Evolutionary conservation across 1,284 basidiomycete genomes (phyloP).

Genomic region (Leccinum griseonigrum): DNA sequence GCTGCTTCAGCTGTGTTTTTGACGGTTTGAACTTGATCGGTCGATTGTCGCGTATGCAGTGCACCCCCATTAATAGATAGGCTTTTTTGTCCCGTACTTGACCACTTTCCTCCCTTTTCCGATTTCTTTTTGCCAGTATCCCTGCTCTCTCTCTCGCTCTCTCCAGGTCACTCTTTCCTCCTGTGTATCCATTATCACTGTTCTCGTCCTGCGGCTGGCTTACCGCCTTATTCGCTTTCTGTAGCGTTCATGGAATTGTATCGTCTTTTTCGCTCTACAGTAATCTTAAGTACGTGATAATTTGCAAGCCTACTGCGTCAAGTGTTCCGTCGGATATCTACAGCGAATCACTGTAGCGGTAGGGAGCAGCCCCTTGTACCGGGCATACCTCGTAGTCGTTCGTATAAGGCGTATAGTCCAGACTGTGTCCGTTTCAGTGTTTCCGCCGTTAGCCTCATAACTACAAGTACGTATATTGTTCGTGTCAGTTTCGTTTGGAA

Average conservation of each 20-base stretch:
- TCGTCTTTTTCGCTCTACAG: neutral
- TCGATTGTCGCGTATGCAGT: neutral
- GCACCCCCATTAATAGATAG: neutral
- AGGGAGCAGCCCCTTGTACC: too few species aligned
- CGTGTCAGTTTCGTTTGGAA: too few species aligned
- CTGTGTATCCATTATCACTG: neutral
- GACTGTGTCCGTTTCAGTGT: neutral
- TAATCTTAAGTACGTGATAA: neutral
- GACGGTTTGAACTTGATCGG: slow-evolving; percentile 2
- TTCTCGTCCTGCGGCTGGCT: neutral
- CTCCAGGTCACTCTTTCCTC: neutral
- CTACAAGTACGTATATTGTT: too few species aligned
- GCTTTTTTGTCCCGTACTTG: too few species aligned
- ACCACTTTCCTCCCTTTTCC: neutral
- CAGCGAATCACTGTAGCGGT: neutral
- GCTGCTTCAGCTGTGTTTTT: slow-evolving; percentile 12
- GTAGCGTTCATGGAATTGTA: neutral
- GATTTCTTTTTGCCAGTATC: neutral
- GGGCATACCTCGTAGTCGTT: too few species aligned
- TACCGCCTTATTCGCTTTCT: neutral
- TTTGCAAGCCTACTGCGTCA: neutral
- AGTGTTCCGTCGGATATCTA: neutral
- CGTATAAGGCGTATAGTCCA: neutral
- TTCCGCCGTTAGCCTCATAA: neutral
- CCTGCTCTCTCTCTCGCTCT: neutral